Evolutionary conservation across 257 asterid species (phyloP), one percentile per base, ranked within the genome.

Genomic region (Galeopsis tetrahit): DNA sequence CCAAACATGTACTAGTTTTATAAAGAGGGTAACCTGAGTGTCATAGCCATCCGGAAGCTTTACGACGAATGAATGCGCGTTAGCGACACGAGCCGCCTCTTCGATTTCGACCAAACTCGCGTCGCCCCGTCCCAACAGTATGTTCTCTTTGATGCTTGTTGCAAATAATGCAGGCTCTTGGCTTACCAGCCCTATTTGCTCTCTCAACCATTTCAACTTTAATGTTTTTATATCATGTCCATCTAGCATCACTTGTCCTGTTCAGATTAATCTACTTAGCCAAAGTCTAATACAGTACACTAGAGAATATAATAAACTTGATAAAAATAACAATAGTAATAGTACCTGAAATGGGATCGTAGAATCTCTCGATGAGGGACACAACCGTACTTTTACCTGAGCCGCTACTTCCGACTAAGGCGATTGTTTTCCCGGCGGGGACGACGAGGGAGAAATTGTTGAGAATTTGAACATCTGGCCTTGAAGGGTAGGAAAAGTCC

Each of bases 381-480:
- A 93, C 98, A 14, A 93, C 96, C 0, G 98, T 93, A 77, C 98
- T 93, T 80, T 93, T 93, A 0, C 98, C 98, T 0, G 98, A 90
- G 34, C 98, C 98, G 43, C 98, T 93, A 79, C 97, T 93, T 62
- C 97, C 98, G 0, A 93, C 98, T 52, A 93, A 70, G 35, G 98
- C 98, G 5, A 93, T 85, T 8, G 97, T 93, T 82, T 88, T 93
- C 60, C 98, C 97, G 4, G 98, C 89, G 0, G 91, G 95, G 43
- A 93, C 94, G 43, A 78, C 68, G 4, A 92, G 94, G 49, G 82
- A 80, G 66, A 92, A 88, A 46, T 82, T 71, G 64, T 80, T 71
- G 5, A 92, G 93, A 33, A 92, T 82, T 63, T 42, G 85, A 75
- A 79, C 73, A 5, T 90, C 98, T 0, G 91, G 97, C 83, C 98